Evolutionary conservation across 495 filamentous ascomycete species (phyloP).

Genomic region (Penicillium arizonense): DNA sequence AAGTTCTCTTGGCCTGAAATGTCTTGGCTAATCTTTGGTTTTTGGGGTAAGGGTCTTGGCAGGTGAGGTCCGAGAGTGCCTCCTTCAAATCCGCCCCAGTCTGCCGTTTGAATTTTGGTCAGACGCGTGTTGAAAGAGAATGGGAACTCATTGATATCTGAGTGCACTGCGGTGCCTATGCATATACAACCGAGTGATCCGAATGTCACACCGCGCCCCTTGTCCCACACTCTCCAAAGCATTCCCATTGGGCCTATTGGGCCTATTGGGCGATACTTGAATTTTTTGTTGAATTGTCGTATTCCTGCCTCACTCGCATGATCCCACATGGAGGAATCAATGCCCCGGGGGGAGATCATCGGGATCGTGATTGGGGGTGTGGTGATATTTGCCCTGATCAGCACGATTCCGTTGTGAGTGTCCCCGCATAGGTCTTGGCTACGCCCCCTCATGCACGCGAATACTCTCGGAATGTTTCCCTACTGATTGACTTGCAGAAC

Average conservation of each 20-base stretch:
- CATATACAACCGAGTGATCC: slow-evolving; percentile 4
- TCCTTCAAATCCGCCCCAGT: slow-evolving; percentile 27
- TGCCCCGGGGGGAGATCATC: slow-evolving; percentile 28
- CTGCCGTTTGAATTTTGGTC: slow-evolving; percentile 2
- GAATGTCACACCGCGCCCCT: slow-evolving; percentile 6
- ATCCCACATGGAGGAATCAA: slow-evolving; percentile 11
- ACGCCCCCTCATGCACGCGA: slow-evolving; percentile 15
- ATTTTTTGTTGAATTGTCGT: slow-evolving; percentile 9
- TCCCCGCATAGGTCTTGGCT: slow-evolving; percentile 14
- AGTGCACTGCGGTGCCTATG: slow-evolving; percentile 7
- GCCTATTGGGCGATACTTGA: slow-evolving; percentile 1
- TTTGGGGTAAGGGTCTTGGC: slow-evolving; percentile 27
- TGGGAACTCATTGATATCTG: not conserved
- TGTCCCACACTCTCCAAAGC: not conserved
- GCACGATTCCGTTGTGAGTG: slow-evolving; percentile 36
- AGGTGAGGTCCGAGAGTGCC: slow-evolving; percentile 24
- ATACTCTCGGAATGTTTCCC: slow-evolving; percentile 14
- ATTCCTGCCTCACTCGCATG: slow-evolving; percentile 11
- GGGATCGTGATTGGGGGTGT: slow-evolving; percentile 37
- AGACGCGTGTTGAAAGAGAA: not conserved
- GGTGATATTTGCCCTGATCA: slow-evolving; percentile 29
- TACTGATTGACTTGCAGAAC: slow-evolving; percentile 15
- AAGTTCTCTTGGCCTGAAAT: not conserved
- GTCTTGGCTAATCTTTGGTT: slow-evolving; percentile 22
- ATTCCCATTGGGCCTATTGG: not conserved